These are phyloP conservation scores for Linum usitatissimum DNA, from an alignment of 345 rosid genomes.

Conservation along the genomic window DNA sequence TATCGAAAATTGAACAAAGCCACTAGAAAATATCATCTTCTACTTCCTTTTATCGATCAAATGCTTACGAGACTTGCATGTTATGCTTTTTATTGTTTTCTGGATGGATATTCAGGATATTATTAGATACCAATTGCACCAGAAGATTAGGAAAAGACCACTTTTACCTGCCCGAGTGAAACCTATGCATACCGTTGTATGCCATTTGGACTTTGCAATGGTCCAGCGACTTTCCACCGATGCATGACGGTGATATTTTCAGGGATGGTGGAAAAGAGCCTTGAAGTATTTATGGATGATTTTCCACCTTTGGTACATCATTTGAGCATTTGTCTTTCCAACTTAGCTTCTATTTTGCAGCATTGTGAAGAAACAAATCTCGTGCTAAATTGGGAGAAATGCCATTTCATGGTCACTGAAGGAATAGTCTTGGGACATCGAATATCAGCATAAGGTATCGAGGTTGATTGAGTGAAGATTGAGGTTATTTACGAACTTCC, in stretches of 20 bases:
- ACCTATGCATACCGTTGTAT: background rate
- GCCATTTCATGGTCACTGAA: constrained; percentile 6
- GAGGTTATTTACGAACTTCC: background rate
- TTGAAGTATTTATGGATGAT: constrained; percentile 6
- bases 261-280: background rate
- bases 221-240: background rate
- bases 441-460: background rate
- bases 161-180: background rate
- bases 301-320: background rate
- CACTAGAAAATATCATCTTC: background rate
- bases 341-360: background rate
- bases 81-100: background rate
- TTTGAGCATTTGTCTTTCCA: constrained; percentile 1
- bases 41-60: background rate
- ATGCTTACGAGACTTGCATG: background rate
- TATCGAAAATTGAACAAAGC: background rate
- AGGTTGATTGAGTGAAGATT: constrained; percentile 3
- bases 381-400: constrained; percentile 6
- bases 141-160: constrained; percentile 3
- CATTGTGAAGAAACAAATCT: constrained; percentile 2
- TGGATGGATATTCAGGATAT: constrained; percentile 7
- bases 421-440: constrained; percentile 1
- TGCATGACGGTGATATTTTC: constrained; percentile 10
- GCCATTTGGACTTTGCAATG: constrained; percentile 1
- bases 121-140: background rate